Conservation (phyloP, 768 basidiomycete species). For the Mycena amicta region DNA sequence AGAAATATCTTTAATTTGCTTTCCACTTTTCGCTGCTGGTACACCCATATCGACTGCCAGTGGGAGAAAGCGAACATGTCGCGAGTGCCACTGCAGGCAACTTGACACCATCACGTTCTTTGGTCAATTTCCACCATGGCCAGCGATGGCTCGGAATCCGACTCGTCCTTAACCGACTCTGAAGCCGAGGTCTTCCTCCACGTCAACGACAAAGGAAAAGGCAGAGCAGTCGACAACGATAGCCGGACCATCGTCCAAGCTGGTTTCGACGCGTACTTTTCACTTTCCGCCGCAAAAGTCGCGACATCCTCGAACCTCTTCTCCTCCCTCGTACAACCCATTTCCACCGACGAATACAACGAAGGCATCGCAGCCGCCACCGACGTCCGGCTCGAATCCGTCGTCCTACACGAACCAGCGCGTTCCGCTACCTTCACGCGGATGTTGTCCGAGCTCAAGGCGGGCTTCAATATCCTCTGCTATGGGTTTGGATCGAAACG, state of each 20-base stretch:
- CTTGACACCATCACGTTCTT: no score
- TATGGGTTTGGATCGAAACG: slow-evolving; percentile 93
- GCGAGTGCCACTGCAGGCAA: no score
- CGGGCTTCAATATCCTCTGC: slow-evolving; percentile 87
- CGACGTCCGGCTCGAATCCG: slow-evolving; percentile 35
- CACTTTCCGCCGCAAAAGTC: slow-evolving; percentile 56
- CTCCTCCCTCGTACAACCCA: slow-evolving; percentile 69
- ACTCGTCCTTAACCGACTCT: slow-evolving; percentile 9
- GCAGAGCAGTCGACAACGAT: slow-evolving; percentile 4
- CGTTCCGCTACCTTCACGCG: slow-evolving; percentile 52
- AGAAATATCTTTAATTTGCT: not conserved
- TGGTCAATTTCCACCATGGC: no score
- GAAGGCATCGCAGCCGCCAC: slow-evolving; percentile 39
- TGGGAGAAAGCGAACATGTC: no score
- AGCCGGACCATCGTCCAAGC: slow-evolving; percentile 52
- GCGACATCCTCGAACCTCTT: slow-evolving; percentile 82
- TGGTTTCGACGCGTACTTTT: slow-evolving; percentile 87
- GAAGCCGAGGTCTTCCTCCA: slow-evolving; percentile 15
- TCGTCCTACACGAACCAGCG: slow-evolving; percentile 33
- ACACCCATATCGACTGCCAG: no score
- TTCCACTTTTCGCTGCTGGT: no score
- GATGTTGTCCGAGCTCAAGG: slow-evolving; percentile 69
- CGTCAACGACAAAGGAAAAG: slow-evolving; percentile 18
- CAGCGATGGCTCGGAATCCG: slow-evolving; percentile 5
- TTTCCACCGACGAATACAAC: slow-evolving; percentile 65